Percentiles rank a stretch among this genome's conserved stretches.
phyloP scores from a whole-genome alignment of 1,284 basidiomycete genomes.

The Moesziomyces antarcticus region DNA sequence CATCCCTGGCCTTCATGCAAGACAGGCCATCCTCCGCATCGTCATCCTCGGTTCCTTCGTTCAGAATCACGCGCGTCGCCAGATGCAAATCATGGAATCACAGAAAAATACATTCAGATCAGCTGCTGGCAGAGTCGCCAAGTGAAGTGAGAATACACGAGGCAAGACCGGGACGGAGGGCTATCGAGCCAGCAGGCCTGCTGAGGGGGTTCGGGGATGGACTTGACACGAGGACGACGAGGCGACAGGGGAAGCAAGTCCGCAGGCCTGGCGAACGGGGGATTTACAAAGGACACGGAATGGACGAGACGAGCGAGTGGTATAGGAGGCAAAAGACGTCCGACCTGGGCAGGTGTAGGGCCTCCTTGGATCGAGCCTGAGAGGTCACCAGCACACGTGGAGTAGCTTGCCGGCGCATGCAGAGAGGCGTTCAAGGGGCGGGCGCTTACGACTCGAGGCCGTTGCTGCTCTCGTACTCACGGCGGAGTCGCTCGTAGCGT shows the following conservation, averaged over 20 bases:
- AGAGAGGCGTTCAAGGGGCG: too few species aligned
- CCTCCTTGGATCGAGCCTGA: too few species aligned
- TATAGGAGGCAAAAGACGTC: not conserved
- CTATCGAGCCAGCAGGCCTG: not conserved
- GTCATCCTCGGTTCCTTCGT: not conserved
- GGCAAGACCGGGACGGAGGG: too few species aligned
- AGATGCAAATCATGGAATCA: not conserved
- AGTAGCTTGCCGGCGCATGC: too few species aligned
- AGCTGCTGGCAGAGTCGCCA: not conserved
- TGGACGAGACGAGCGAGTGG: not conserved
- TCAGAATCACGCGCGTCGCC: not conserved
- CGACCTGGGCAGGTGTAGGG: not conserved
- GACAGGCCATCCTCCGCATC: not conserved
- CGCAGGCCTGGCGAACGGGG: too few species aligned
- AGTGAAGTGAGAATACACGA: not conserved
- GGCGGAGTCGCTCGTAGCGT: slow-evolving; percentile 58
- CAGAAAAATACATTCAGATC: not conserved
- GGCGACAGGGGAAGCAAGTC: too few species aligned
- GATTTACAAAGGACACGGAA: not conserved
- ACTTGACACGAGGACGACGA: too few species aligned
- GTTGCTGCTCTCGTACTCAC: slow-evolving; percentile 56
- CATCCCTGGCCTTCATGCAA: too few species aligned
- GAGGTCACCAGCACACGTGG: too few species aligned
- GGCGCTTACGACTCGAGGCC: slow-evolving; percentile 25
- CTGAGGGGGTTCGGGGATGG: not conserved